Evolutionary conservation across 129 eudicot species (phyloP).

Genomic region (Helichrysum umbraculigerum): DNA sequence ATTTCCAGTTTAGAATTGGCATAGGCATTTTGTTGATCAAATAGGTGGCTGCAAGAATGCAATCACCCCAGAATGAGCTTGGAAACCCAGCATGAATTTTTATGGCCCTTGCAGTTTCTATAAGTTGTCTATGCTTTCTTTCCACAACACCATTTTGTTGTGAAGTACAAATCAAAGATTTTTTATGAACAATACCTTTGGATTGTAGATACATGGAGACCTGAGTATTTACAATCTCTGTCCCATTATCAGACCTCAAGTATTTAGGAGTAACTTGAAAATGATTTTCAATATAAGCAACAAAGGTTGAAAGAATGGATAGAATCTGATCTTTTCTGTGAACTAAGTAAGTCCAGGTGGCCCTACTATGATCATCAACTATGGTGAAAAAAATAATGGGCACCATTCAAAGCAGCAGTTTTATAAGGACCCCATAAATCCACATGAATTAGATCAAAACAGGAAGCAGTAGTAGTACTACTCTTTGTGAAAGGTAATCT

Average conservation of each 20-base stretch:
- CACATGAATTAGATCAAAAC: not conserved
- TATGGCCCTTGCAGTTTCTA: too few species aligned
- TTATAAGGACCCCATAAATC: not conserved
- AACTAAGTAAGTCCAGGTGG: too few species aligned
- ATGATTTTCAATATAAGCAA: not conserved
- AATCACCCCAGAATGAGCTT: too few species aligned
- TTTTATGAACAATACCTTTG: too few species aligned
- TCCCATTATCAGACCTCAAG: not conserved
- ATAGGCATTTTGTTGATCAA: too few species aligned
- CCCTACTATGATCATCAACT: too few species aligned
- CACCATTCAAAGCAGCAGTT: not conserved
- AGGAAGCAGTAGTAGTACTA: accelerated
- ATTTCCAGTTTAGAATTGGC: too few species aligned
- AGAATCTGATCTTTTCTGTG: too few species aligned
- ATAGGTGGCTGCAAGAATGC: too few species aligned
- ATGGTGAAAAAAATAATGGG: too few species aligned
- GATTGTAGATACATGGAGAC: too few species aligned
- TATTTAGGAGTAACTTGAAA: not conserved
- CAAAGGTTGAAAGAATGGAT: not conserved
- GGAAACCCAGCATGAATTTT: too few species aligned
- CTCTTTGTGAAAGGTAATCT: not conserved
- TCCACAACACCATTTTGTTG: not conserved
- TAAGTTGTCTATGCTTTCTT: not conserved
- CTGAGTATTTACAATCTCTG: not conserved
- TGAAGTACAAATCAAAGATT: not conserved